A percentile compares a stretch with the other conserved stretches of the same genome.
These are phyloP conservation scores for Chaetomium globosum DNA, from an alignment of 2,329 filamentous ascomycete species.

Conservation along the genomic window DNA sequence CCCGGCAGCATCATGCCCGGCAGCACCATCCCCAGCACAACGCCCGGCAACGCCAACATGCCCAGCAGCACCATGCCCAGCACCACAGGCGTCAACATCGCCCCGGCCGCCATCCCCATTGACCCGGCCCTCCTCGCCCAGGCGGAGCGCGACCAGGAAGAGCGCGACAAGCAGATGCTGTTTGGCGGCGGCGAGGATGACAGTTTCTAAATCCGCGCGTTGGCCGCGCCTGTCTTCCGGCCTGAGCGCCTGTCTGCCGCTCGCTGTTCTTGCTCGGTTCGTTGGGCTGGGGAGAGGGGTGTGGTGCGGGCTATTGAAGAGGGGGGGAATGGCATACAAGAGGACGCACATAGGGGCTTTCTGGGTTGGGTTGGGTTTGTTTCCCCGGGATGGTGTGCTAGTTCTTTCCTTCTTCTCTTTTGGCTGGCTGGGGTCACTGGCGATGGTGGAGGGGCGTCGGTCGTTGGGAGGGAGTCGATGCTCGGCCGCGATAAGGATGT, in stretches of 20 bases:
- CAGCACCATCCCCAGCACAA: no score
- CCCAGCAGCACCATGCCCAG: no score
- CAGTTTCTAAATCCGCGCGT: no score
- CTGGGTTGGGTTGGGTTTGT: no score
- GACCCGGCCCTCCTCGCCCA: slow-evolving; percentile 4
- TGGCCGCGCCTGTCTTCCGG: no score
- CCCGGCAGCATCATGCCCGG: no score
- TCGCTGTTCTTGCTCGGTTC: not conserved
- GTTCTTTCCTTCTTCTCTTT: not conserved
- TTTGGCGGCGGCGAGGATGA: slow-evolving; percentile 11
- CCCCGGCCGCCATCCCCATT: not conserved
- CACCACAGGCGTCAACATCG: no score
- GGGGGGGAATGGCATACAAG: not conserved
- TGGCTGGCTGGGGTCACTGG: not conserved
- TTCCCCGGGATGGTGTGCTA: not conserved
- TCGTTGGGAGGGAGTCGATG: not conserved
- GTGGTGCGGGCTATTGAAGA: not conserved
- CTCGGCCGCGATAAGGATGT: not conserved
- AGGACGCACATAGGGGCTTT: not conserved
- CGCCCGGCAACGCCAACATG: no score
- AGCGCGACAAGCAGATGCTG: not conserved
- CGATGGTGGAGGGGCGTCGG: not conserved
- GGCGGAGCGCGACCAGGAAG: slow-evolving; percentile 16
- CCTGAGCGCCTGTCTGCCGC: not conserved
- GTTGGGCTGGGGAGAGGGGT: not conserved